phyloP scores from a whole-genome alignment of 768 basidiomycete genomes.

The Tulasnella sp. region DNA sequence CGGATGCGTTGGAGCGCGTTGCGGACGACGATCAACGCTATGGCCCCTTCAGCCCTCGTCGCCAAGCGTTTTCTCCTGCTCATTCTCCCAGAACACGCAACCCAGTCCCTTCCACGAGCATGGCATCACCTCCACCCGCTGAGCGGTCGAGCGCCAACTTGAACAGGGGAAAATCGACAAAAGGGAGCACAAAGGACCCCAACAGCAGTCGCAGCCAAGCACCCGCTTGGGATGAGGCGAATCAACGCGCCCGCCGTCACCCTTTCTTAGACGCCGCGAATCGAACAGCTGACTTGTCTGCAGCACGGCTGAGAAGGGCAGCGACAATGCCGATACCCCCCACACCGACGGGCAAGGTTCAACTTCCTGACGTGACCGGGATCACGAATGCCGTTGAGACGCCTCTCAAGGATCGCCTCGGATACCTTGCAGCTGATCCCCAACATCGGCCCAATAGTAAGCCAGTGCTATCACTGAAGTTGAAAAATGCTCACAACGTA shows the following conservation, averaged over 20 bases:
- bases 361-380: constrained; percentile 80
- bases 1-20: constrained; percentile 66
- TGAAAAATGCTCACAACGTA: background rate
- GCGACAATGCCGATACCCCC: background rate
- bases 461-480: background rate
- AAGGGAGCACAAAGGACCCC: constrained; percentile 55
- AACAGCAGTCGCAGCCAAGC: constrained; percentile 34
- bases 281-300: background rate
- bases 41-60: constrained; percentile 16
- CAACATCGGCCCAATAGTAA: constrained; percentile 19
- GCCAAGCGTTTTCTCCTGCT: constrained; percentile 21
- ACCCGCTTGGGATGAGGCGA: constrained; percentile 21
- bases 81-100: constrained; percentile 21
- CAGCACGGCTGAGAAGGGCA: background rate
- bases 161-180: constrained; percentile 59
- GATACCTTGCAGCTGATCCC: constrained; percentile 4
- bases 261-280: constrained; percentile 42
- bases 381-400: constrained; percentile 73
- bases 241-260: constrained; percentile 37
- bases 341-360: constrained; percentile 41
- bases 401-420: constrained; percentile 50
- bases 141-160: constrained; percentile 3
- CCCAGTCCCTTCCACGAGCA: background rate
- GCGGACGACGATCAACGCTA: constrained; percentile 45
- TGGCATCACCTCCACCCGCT: background rate